These are phyloP conservation scores for Monoraphidium neglectum DNA, from an alignment of 139 green algal species.

Conservation along the genomic window DNA sequence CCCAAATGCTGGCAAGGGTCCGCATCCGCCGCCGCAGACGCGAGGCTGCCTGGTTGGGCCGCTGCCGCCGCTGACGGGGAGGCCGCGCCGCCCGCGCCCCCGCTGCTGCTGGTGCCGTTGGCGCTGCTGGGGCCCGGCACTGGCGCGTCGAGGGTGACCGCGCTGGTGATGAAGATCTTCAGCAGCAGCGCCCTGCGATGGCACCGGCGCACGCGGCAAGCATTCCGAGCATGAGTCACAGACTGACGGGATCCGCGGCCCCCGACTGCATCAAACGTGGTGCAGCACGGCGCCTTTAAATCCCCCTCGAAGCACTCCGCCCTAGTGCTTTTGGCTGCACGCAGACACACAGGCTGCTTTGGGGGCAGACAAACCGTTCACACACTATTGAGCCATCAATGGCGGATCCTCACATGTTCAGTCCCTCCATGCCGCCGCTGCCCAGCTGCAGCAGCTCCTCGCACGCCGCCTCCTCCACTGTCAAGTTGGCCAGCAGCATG, in stretches of 20 bases:
- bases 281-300: background rate
- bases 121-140: background rate
- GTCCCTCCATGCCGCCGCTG: slow-evolving; percentile 48
- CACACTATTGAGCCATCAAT: too few species aligned
- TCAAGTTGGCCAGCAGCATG: slow-evolving; percentile 86
- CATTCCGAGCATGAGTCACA: background rate
- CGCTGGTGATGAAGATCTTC: slow-evolving; percentile 53
- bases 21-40: background rate
- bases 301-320: background rate
- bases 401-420: slow-evolving; percentile 54
- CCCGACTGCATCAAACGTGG: background rate
- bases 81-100: background rate
- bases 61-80: background rate
- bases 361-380: too few species aligned
- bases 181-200: slow-evolving; percentile 60
- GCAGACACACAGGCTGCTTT: too few species aligned
- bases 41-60: slow-evolving; percentile 8
- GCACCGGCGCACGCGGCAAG: background rate
- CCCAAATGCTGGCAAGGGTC: slow-evolving; percentile 74
- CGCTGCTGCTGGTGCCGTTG: background rate
- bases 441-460: slow-evolving; percentile 68
- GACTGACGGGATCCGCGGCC: background rate
- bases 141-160: slow-evolving; percentile 15
- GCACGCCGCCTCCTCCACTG: slow-evolving; percentile 55
- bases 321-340: too few species aligned